Base-by-base conservation (phyloP, 495 filamentous ascomycete species). In the Aspergillus ellipticus region DNA sequence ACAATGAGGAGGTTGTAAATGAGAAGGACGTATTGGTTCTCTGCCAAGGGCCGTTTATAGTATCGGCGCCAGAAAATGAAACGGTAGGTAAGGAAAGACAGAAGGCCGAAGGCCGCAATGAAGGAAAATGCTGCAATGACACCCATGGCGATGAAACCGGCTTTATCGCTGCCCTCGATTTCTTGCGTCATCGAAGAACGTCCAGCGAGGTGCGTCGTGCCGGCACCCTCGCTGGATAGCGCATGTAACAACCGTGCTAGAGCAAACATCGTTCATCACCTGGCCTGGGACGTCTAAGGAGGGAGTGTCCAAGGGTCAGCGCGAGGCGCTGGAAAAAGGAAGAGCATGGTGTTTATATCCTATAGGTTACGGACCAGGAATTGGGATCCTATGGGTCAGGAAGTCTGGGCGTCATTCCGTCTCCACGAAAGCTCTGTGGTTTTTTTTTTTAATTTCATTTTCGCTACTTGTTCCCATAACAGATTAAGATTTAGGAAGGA, bases 1-100 rank as follows among this genome's bases (percentile, higher is more conserved):
- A 86, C 85, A 15, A 90, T 64, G 7, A 90, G 73, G 4, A 90
- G 80, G 66, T 89, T 89, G 65, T 84, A 85, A 57, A 90, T 84
- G 28, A 92, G 76, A 33, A 90, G 65, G 16, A 90, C 79, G 57
- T 86, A 89, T 70, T 92, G 87, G 65, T 90, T 90, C 33, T 69
- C 53, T 10, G 63, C 61, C 8, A 76, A 63, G n/a, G 67, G 66
- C 7, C 56, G 57, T 49, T 70, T 73, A 68, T 79, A 80, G 51
- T 73, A 69, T 1, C 66, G 66, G n/a, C 68, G 70, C 84, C 83
- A 85, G 54, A 71, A 72, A 19, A 85, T 64, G 49, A 87, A 72
- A 53, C 81, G 80, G 62, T 77, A 81, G 8, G 77, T 81, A 59
- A 86, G 69, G 64, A 79, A 85, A 42, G 71, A 61, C 42, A 85